Base-by-base conservation (phyloP, 2,329 filamentous ascomycete species). In the Microcyclosporella mali region DNA sequence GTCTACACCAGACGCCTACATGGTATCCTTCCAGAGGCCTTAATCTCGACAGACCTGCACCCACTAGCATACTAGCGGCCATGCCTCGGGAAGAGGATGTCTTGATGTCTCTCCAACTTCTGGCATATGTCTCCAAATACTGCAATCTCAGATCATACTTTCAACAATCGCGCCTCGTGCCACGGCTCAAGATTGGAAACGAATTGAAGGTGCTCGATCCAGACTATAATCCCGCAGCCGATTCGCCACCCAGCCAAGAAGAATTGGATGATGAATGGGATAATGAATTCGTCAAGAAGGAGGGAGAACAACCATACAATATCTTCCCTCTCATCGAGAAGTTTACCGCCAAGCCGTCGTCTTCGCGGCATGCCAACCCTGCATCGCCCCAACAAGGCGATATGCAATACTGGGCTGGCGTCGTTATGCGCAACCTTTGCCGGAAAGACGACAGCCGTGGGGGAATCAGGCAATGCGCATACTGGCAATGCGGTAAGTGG, bases 331-430 rank as follows among this genome's bases (percentile, higher is more conserved):
- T 98, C 28, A 92, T 98, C 36, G 92, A 98, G 67, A 97, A 95
- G 66, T 98, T 97, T 64, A 98, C 92, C 3, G 87, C 95, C 21
- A 82, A 92, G 52, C 55, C 57, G 9, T 64, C 61, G 7, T 58
- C 56, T 12, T 61, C 58, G 3, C 88, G 95, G 61, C 88, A 95
- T 67, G 56, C 56, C 61, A 88, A 95, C 68, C 45, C 56, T n/a
- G 28, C 46, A 9, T 58, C 56, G 2, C 57, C 59, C 3, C 59
- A 64, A 46, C 61, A 64, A 41, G 57, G 57, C 43, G 60, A 88
- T 46, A 98, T 98, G 92, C 90, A 95, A 66, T 98, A 98, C 70
- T 98, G 92, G 92, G 92, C 92, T 14, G 92, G 90, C 49, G 92
- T 98, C 12, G 92, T 98, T 34, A 98, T 98, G 92, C 80, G 92